Evolutionary conservation across 2,329 filamentous ascomycete genomes (phyloP).

Genomic region (Hypoxylon sp.): DNA sequence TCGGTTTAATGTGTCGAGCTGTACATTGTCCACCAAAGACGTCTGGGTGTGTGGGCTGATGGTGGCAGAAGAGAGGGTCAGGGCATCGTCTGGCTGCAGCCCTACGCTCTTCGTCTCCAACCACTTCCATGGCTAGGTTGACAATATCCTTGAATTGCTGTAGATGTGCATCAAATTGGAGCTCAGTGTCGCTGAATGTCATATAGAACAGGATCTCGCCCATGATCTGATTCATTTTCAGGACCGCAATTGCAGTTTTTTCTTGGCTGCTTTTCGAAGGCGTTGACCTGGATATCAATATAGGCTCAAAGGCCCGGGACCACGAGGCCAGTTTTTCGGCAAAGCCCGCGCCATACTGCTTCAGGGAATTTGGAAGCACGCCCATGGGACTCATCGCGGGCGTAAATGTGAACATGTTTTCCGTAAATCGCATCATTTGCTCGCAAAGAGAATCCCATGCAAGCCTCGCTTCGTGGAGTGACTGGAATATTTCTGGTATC

Average conservation of each 20-base stretch:
- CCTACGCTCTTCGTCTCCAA: conserved; percentile 69
- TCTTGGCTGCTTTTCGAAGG: conserved; percentile 68
- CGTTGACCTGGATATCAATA: conserved; percentile 65
- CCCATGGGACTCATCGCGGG: conserved; percentile 66
- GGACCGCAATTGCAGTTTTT: conserved; percentile 71
- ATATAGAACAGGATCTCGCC: conserved; percentile 70
- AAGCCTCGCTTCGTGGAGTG: conserved; percentile 68
- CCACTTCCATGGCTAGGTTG: conserved; percentile 70
- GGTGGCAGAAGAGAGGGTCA: conserved; percentile 61
- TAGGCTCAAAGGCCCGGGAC: conserved; percentile 69
- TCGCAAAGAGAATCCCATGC: conserved; percentile 71
- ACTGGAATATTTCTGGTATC: conserved; percentile 64
- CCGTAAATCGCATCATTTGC: conserved; percentile 71
- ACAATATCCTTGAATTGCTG: conserved; percentile 69
- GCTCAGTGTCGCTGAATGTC: conserved; percentile 72
- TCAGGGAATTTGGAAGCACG: conserved; percentile 65
- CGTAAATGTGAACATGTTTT: conserved; percentile 65
- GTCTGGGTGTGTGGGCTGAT: conserved; percentile 57
- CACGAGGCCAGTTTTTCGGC: conserved; percentile 67
- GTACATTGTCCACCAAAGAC: conserved; percentile 61
- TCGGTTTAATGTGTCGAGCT: conserved; percentile 69
- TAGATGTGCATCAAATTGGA: conserved; percentile 70
- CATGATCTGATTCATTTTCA: conserved; percentile 75
- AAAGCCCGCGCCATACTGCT: conserved; percentile 64
- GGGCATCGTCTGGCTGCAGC: conserved; percentile 64